Percentiles rank a stretch among this genome's conserved stretches.
Conservation (phyloP, 2,329 filamentous ascomycete species). For the Aspergillus amoenus region DNA sequence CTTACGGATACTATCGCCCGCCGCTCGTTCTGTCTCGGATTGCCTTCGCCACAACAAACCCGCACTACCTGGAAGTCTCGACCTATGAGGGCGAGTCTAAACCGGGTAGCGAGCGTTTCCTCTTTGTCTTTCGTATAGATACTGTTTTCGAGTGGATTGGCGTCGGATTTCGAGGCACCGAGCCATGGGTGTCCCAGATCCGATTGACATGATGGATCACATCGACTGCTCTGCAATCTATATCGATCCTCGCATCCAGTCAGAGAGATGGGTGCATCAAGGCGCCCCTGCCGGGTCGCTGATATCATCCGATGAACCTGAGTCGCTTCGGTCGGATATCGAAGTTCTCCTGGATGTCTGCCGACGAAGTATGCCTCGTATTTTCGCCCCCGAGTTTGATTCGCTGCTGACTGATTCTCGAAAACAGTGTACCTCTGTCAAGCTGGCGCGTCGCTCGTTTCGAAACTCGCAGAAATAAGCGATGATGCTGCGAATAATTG, state of each 20-base stretch:
- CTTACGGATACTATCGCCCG: slow-evolving; percentile 3
- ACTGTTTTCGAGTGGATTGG: slow-evolving; percentile 10
- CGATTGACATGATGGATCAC: slow-evolving; percentile 38
- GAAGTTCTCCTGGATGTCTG: slow-evolving; percentile 52
- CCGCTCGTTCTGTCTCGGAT: slow-evolving; percentile 15
- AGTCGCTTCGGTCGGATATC: slow-evolving; percentile 49
- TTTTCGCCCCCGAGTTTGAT: slow-evolving; percentile 1
- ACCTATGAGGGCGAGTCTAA: slow-evolving; percentile 29
- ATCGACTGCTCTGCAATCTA: slow-evolving; percentile 47
- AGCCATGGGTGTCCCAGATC: slow-evolving; percentile 20
- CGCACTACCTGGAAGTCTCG: slow-evolving; percentile 4
- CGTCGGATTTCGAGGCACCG: slow-evolving; percentile 14
- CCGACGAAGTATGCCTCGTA: slow-evolving; percentile 49
- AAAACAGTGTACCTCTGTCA: slow-evolving; percentile 54
- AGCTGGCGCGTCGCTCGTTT: slow-evolving; percentile 53
- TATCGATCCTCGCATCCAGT: slow-evolving; percentile 46
- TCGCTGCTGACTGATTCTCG: neutral
- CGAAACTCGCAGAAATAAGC: slow-evolving; percentile 53
- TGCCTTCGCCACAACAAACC: slow-evolving; percentile 1
- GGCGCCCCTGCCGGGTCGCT: slow-evolving; percentile 30
- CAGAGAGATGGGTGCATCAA: slow-evolving; percentile 45
- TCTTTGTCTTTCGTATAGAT: slow-evolving; percentile 9
- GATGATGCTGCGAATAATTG: slow-evolving; percentile 46
- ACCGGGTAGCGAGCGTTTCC: slow-evolving; percentile 14
- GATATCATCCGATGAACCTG: slow-evolving; percentile 40